Evolutionary conservation across 371 early-diverging fungal genomes (phyloP), one percentile per base, ranked within the genome.

Genomic region (Aphelidium insulamus): DNA sequence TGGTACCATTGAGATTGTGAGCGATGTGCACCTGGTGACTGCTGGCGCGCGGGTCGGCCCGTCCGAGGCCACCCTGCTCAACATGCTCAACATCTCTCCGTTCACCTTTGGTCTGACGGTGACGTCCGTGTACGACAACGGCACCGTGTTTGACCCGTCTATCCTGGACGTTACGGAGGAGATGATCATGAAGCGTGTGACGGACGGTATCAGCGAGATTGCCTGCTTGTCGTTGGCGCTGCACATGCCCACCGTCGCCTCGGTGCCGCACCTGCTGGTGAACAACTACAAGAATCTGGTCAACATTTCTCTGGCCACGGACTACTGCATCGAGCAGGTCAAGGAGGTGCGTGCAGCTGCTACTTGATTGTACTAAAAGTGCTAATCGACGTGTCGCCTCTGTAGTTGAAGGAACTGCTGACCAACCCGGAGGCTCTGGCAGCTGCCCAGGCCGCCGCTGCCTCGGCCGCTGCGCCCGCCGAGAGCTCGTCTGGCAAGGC

Each of bases 1-100:
- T 81, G 98, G 98, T 83, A 92, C 95, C 64, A 92, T 99, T 72
- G 99, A 98, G 72, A 97, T 99, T 55, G 77, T 88, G 52, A 74
- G 70, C 58, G 87, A 91, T 42, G 84, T 92, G 55, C 73, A 82
- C 54, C 62, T 97, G 40, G 76, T 98, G 50, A 64, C 69, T 54
- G 64, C 57, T 45, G 97, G 91, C 39, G 57, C 72, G 51, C 82
- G 81, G 69, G 98, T 99, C 62, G 94, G 94, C 61, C 77, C 92
- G 50, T 95, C 98, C 54, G 97, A 99, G 62, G 98, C 98, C 48
- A 73, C 84, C 40, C 70, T 99, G 38, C 72, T 99, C 44, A 90
- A 90, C 76, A 92, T 91, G 87, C 66, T 98, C 67, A 82, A 87
- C 77, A 97, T 98, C 67, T 95, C 95, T 39, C 99, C 99, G 42